Evolutionary conservation across 495 filamentous ascomycete genomes (phyloP).

Genomic region (Wilcoxina mikolae): DNA sequence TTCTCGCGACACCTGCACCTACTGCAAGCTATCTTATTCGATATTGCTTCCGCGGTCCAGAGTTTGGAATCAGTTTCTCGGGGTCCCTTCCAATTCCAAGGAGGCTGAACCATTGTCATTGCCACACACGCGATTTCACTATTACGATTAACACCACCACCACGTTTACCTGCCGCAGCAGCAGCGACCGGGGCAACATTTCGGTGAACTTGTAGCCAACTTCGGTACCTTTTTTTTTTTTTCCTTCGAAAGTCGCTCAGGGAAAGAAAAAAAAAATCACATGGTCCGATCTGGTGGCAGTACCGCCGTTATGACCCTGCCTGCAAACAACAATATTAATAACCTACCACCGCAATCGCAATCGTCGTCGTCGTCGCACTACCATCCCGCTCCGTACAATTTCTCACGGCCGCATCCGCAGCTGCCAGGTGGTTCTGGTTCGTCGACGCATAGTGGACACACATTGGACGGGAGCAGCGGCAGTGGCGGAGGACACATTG

Average conservation of each 20-base stretch:
- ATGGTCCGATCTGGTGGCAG: constrained; percentile 23
- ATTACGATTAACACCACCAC: too few species aligned
- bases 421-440: background rate
- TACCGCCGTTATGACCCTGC: constrained; percentile 28
- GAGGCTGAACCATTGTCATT: background rate
- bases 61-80: background rate
- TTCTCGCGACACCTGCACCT: too few species aligned
- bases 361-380: too few species aligned
- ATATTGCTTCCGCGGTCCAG: too few species aligned
- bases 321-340: constrained; percentile 20
- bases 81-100: background rate
- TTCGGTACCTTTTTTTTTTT: too few species aligned
- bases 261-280: constrained; percentile 8
- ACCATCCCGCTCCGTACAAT: constrained; percentile 21
- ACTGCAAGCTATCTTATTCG: too few species aligned
- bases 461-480: background rate
- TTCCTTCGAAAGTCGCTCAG: background rate
- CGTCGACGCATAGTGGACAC: constrained; percentile 3
- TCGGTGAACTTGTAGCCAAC: too few species aligned
- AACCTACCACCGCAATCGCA: constrained; percentile 15
- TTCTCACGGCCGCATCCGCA: constrained; percentile 24
- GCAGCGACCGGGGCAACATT: too few species aligned
- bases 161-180: too few species aligned
- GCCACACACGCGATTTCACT: too few species aligned
- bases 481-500: constrained; percentile 1